Evolutionary conservation across 192 early-diverging fungal genomes (phyloP).

Genomic region (Rhizophagus prolifer): DNA sequence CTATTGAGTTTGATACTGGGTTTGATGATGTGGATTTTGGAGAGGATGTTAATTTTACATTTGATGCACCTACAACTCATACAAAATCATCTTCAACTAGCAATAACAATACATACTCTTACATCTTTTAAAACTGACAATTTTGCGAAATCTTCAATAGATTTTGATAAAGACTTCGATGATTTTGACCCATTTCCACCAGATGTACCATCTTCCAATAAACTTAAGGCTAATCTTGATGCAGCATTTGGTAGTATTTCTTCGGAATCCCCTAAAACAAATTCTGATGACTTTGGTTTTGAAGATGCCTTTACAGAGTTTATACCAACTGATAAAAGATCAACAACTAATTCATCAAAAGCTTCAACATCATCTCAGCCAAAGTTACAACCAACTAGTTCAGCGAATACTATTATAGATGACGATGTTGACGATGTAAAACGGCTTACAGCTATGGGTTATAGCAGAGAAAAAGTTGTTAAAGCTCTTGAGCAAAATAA

Average conservation of each 20-base stretch:
- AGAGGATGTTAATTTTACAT: constrained; percentile 18
- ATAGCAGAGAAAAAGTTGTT: constrained; percentile 59
- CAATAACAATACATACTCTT: neutral
- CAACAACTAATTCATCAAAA: neutral
- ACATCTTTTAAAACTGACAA: neutral
- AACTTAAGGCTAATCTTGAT: constrained; percentile 14
- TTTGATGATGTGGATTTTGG: constrained; percentile 22
- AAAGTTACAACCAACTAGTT: neutral
- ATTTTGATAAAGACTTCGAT: constrained; percentile 25
- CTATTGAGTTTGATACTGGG: constrained; percentile 24
- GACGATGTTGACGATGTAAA: constrained; percentile 31
- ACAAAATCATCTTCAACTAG: neutral
- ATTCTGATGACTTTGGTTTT: constrained; percentile 10
- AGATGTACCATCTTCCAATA: neutral
- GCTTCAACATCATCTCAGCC: neutral
- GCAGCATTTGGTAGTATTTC: constrained; percentile 24
- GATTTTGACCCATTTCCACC: constrained; percentile 27
- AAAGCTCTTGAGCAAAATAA: constrained; percentile 68
- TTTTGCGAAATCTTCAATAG: neutral
- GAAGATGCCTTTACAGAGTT: constrained; percentile 21
- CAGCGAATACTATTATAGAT: neutral
- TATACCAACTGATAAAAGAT: neutral
- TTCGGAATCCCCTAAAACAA: neutral
- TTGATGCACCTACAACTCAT: constrained; percentile 2
- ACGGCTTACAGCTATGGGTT: constrained; percentile 68